These are phyloP conservation scores for Chloromonas sp. DNA, from an alignment of 163 green algal species.

Conservation along the genomic window DNA sequence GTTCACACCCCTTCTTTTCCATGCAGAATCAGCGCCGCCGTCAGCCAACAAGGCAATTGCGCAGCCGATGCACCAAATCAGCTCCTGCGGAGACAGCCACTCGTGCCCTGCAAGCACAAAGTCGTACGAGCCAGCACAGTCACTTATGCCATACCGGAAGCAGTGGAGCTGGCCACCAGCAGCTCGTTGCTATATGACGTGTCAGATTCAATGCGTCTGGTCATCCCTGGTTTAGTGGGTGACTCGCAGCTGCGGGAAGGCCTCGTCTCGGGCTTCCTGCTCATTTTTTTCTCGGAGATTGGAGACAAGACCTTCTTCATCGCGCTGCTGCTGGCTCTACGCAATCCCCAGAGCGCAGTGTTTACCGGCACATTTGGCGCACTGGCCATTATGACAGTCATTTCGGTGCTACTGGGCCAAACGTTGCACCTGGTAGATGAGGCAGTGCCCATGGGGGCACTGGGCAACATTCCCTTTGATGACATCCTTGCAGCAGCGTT, in stretches of 20 bases:
- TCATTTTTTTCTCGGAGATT: conserved; percentile 96
- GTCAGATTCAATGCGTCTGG: conserved; percentile 21
- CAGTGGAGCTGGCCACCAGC: no score
- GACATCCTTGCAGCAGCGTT: conserved; percentile 73
- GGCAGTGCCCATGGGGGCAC: conserved; percentile 43
- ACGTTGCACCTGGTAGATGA: conserved; percentile 80
- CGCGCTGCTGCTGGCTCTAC: conserved; percentile 79
- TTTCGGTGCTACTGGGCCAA: conserved; percentile 73
- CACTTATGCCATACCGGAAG: no score
- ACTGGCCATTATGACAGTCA: conserved; percentile 89
- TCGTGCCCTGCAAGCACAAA: no score
- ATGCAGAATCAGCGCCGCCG: no score
- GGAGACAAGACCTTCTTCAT: conserved; percentile 99
- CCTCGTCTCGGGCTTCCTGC: conserved; percentile 81
- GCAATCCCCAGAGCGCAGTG: conserved; percentile 47
- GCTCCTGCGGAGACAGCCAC: no score
- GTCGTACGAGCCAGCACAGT: no score
- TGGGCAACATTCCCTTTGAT: conserved; percentile 65
- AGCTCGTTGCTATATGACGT: no score
- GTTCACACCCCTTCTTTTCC: no score
- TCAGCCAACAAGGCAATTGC: no score
- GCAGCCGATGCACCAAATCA: no score
- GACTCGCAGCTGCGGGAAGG: conserved; percentile 73
- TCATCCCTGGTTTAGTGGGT: conserved; percentile 61
- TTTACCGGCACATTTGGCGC: conserved; percentile 89